A percentile compares a stretch with the other conserved stretches of the same genome.
These are phyloP conservation scores for Metschnikowia aberdeeniae DNA, from an alignment of 805 yeast genomes.

Conservation along the genomic window DNA sequence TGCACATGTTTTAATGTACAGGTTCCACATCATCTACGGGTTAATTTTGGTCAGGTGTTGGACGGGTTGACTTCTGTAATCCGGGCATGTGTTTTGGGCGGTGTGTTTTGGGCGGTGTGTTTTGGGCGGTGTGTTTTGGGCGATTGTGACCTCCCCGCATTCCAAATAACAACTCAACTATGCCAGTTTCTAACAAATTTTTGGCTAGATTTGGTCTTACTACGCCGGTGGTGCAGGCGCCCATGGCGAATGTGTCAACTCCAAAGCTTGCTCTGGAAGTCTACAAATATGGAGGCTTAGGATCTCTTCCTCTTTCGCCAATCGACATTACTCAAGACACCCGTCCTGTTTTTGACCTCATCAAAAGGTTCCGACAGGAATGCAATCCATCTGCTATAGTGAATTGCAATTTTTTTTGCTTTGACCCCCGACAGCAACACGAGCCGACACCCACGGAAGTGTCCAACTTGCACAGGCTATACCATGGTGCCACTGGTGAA, in stretches of 20 bases:
- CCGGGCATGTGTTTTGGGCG: too few species aligned
- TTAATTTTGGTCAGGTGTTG: too few species aligned
- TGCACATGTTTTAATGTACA: too few species aligned
- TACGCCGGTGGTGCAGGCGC: constrained; percentile 50
- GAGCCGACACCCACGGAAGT: constrained; percentile 17
- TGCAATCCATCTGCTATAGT: constrained; percentile 20
- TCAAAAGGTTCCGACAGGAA: constrained; percentile 16
- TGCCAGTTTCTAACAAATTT: neutral
- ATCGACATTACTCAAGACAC: constrained; percentile 24
- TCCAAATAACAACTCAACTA: neutral
- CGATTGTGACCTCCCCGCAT: neutral
- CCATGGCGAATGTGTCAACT: constrained; percentile 58
- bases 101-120: too few species aligned
- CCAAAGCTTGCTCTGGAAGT: constrained; percentile 42
- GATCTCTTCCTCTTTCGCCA: constrained; percentile 42
- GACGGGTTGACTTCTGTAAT: too few species aligned
- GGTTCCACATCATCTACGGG: too few species aligned
- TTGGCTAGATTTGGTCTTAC: constrained; percentile 24
- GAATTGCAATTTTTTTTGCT: constrained; percentile 48
- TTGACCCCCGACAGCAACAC: constrained; percentile 22
- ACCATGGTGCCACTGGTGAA: constrained; percentile 4
- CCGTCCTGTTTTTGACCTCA: constrained; percentile 10
- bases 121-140: too few species aligned
- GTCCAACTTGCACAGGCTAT: constrained; percentile 23
- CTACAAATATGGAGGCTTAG: constrained; percentile 45